Base-by-base conservation (phyloP, 306 rosid genomes). In the Ormosia emarginata region DNA sequence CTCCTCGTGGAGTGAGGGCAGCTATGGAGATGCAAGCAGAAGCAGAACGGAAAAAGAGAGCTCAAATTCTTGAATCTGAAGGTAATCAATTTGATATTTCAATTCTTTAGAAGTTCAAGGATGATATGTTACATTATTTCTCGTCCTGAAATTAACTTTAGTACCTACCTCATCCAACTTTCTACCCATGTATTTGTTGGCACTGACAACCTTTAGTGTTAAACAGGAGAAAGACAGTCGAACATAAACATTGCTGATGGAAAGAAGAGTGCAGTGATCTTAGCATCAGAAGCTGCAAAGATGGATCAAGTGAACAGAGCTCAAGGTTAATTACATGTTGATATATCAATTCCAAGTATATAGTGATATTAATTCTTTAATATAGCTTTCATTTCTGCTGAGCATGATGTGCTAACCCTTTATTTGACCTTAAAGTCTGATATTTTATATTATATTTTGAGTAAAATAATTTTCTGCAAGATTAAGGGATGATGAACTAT, bases 11-110 rank as follows among this genome's bases (percentile, higher is more conserved):
- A 55, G 99, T 95, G 75, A 92, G 92, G 86, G 96, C 91, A 50
- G 92, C 99, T 55, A 95, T 95, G 99, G 98, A 95, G 86, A 91
- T 93, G 99, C 99, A 95, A 88, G 99, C 99, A 10, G 99, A 93
- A 84, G 99, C 99, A 64, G 99, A 95, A 80, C 89, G 99, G 67
- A 93, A 91, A 80, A 95, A 87, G 91, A 92, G 99, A 87, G 98
- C 98, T 84, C 98, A 93, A 86, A 90, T 95, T 83, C 98, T 95
- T 36, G 99, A 92, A 75, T 95, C 99, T 24, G 99, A 95, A 91
- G 99, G 99, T 93, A 70, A 78, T 55, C 69, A 68, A 52, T 73
- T 77, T 66, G 55, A 50, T 59, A 41, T 74, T 80, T 46, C 52
- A 59, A 43, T 57, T 79, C 74, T 53, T 67, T 24, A 12, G 7